Evolutionary conservation across 352 stramenopile genomes (phyloP), one percentile per base, ranked within the genome.

Genomic region (Globisporangium radiosum): DNA sequence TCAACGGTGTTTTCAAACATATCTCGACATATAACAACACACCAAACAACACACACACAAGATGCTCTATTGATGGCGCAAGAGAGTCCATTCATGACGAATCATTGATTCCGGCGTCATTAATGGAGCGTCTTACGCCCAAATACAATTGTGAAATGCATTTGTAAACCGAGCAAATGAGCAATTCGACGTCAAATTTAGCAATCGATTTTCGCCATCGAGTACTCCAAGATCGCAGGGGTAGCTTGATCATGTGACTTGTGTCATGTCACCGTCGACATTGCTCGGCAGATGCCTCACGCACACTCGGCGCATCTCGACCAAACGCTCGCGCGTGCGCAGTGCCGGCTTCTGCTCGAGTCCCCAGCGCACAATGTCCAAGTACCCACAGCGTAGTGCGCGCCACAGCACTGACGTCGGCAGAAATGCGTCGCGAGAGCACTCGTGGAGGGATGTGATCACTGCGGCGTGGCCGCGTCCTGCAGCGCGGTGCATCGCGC

Each of bases 401-500:
- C 54, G 37, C 54, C 54, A 59, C 25, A 59, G 54, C 15, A 11
- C 54, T n/a, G 40, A 44, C 7, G 25, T 45, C 0, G 54, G 54
- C 4, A 59, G 19, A 7, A 17, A 52, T 4, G 9, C 19, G 14
- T 19, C 37, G n/a, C 49, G 39, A 6, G 50, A 40, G 19, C 13
- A n/a, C 43, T 14, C n/a, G 43, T 19, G 25, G 14, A 59, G 54
- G 43, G n/a, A 53, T 17, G 44, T 14, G 33, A 59, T 13, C 7
- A 59, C 45, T 6, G 40, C 33, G 15, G 52, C 14, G 15, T 47
- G 38, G 11, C 54, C 54, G 44, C 38, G 40, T 25, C 54, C 49
- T 14, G 54, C 54, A 19, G 54, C 43, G 8, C 49, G 36, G 14
- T 37, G 50, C 43, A 59, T 59, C 33, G 54, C 54, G 15, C 54